These are phyloP conservation scores for Blastocystis sp. DNA, from an alignment of 352 stramenopile genomes.

Conservation along the genomic window DNA sequence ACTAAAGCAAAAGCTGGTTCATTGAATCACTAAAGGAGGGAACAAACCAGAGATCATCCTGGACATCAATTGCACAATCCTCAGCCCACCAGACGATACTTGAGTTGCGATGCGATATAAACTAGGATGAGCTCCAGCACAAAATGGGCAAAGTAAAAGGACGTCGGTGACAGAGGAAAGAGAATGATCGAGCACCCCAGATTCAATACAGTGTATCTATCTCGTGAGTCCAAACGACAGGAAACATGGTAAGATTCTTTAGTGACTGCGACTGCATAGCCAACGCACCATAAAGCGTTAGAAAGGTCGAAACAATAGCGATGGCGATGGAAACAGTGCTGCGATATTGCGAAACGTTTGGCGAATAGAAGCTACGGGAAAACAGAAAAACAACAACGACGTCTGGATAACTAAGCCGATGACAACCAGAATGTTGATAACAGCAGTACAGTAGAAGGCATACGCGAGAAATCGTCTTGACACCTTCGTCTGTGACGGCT, in stretches of 20 bases:
- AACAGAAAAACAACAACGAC: background rate
- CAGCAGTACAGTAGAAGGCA: background rate
- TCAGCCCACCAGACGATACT: background rate
- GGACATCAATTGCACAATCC: background rate
- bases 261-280: constrained; percentile 31
- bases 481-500: constrained; percentile 43
- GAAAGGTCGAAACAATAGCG: background rate
- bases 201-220: constrained; percentile 25
- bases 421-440: constrained; percentile 2
- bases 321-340: constrained; percentile 7
- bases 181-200: constrained; percentile 11
- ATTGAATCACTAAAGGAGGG: constrained; percentile 22
- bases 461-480: constrained; percentile 26
- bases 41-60: constrained; percentile 53
- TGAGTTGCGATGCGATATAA: constrained; percentile 19
- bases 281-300: constrained; percentile 19
- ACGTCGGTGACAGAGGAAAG: constrained; percentile 35
- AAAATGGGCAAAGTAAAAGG: constrained; percentile 53
- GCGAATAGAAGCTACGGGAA: background rate
- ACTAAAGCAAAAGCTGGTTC: constrained; percentile 17
- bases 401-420: constrained; percentile 16
- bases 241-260: background rate
- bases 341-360: background rate
- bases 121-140: constrained; percentile 23
- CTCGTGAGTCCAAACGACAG: background rate